Evolutionary conservation across 805 yeast species (phyloP), one percentile per base, ranked within the genome.

Genomic region (Saturnispora hagleri): DNA sequence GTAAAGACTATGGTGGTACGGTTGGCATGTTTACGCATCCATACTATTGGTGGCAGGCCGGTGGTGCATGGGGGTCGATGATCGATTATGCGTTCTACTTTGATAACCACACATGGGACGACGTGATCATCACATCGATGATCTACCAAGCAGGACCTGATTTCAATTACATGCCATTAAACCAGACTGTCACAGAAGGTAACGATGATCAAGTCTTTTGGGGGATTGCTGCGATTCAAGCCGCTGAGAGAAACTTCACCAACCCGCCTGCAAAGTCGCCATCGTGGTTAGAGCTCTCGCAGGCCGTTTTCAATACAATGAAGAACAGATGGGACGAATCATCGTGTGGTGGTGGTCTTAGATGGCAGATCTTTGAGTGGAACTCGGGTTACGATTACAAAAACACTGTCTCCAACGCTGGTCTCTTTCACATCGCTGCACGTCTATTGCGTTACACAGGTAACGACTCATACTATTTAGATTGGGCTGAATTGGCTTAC

Each of bases 31-130:
- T 93, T 66, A 72, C 82, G 12, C 71, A 74, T 62, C 98, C 98
- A 0, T 90, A 91, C 74, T 91, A 91, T 74, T 91, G 98, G 99
- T 90, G 97, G 97, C 89, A 89, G 70, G 96, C 97, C 9, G 98
- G 98, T 58, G 95, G 90, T 55, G 96, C 91, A 2, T 89, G 89
- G 87, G 96, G 96, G 8, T 74, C 86, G 18, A 71, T 91, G 75
- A 63, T 91, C 43, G 97, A 89, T 65, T 84, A 86, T 67, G 76
- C 88, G 70, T 81, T 65, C 58, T 83, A 74, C 64, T 79, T 87
- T 65, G 77, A 83, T 38, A 85, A 90, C 65, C 77, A 76, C 56
- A 79, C 90, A 1, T 86, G 80, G 60, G 84, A 76, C 43, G 73
- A 74, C 12, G 52, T 75, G 36, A 75, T 88, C 51, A 74, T 77